Percentiles rank a stretch among this genome's conserved stretches.
phyloP scores from a whole-genome alignment of 768 basidiomycete genomes.

The Udeniomyces megalosporus region DNA sequence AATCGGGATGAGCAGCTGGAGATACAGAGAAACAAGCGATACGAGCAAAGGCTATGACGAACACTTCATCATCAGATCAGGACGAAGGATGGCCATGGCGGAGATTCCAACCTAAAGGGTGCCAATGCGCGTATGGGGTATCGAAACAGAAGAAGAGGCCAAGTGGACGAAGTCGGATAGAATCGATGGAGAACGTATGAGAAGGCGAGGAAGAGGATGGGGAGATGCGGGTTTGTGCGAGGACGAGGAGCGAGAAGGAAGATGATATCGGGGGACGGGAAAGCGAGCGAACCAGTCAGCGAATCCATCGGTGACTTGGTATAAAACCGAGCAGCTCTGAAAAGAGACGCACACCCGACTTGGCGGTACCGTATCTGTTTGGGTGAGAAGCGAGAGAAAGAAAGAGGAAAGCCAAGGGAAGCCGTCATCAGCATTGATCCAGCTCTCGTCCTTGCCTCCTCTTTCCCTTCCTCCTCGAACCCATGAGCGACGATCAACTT shows the following conservation, averaged over 20 bases:
- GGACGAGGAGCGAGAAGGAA: slow-evolving; percentile 13
- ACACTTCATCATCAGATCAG: slow-evolving; percentile 79
- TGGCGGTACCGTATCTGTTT: slow-evolving; percentile 88
- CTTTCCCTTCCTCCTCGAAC: neutral
- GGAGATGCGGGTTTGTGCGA: slow-evolving; percentile 16
- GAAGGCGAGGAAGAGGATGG: neutral
- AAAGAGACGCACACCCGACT: slow-evolving; percentile 55
- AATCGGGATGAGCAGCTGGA: neutral
- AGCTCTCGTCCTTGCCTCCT: neutral
- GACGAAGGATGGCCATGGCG: slow-evolving; percentile 92
- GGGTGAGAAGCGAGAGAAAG: neutral
- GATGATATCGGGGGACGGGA: neutral
- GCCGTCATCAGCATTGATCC: neutral
- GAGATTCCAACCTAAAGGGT: slow-evolving; percentile 49
- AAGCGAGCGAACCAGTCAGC: neutral
- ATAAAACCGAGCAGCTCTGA: too few species aligned
- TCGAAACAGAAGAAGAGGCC: too few species aligned
- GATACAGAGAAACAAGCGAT: neutral
- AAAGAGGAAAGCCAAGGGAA: neutral
- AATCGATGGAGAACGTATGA: too few species aligned
- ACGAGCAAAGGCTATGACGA: slow-evolving; percentile 52
- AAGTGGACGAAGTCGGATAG: too few species aligned
- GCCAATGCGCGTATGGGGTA: too few species aligned
- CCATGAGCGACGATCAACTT: neutral
- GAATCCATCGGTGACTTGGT: neutral